Evolutionary conservation across 2,329 filamentous ascomycete species (phyloP).

Genomic region (Alternaria brassicicola): DNA sequence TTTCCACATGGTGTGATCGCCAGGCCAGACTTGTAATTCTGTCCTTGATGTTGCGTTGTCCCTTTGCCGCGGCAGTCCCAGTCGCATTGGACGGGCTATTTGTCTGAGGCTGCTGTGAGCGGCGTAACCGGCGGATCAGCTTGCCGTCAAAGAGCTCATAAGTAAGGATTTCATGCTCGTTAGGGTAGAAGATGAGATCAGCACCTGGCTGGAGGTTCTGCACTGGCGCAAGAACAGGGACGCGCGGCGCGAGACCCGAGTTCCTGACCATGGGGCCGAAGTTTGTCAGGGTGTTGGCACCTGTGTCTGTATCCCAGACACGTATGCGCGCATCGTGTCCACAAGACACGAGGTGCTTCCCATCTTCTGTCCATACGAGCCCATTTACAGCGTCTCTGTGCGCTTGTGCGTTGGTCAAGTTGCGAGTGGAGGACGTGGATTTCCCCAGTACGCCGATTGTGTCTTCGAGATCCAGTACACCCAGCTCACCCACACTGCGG

Average conservation of each 20-base stretch:
- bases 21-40: conserved; percentile 77
- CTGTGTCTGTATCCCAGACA: conserved; percentile 82
- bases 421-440: conserved; percentile 49
- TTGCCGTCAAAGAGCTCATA: conserved; percentile 80
- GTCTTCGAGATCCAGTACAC: conserved; percentile 83
- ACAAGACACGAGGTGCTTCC: conserved; percentile 75
- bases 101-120: conserved; percentile 57
- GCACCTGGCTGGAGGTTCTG: conserved; percentile 61
- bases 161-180: conserved; percentile 73
- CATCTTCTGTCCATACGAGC: conserved; percentile 82
- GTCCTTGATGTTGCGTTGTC: conserved; percentile 45
- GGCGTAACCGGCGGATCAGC: conserved; percentile 72
- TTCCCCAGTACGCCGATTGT: conserved; percentile 67
- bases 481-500: conserved; percentile 75
- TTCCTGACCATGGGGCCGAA: conserved; percentile 87
- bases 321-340: conserved; percentile 85
- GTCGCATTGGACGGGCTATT: background rate
- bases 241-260: conserved; percentile 50
- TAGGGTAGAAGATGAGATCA: conserved; percentile 80
- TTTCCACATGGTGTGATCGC: conserved; percentile 70
- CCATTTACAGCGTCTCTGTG: conserved; percentile 86
- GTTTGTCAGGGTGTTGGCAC: conserved; percentile 84
- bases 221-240: conserved; percentile 63
- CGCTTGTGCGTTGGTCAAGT: conserved; percentile 57
- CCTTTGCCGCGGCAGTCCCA: conserved; percentile 35